Percentiles rank a stretch among this genome's conserved stretches.
phyloP scores from a whole-genome alignment of 441 rosid genomes.

The Arabidopsis hybrid region DNA sequence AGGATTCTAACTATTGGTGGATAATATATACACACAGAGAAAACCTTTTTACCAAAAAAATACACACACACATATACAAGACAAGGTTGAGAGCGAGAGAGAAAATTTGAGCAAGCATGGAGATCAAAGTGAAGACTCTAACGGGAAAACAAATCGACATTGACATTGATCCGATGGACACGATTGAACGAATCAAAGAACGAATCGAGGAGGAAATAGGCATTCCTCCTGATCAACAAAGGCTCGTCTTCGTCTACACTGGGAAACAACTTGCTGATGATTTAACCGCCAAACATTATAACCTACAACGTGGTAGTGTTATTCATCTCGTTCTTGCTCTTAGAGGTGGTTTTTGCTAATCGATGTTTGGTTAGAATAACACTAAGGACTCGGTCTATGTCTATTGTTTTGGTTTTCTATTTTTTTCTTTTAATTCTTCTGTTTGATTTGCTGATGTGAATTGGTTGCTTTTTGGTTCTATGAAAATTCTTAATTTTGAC shows the following conservation, averaged over 20 bases:
- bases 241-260: slow-evolving; percentile 27
- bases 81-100: slow-evolving; percentile 3
- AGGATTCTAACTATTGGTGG: not conserved
- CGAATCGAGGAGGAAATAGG: slow-evolving; percentile 16
- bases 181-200: slow-evolving; percentile 8
- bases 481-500: not conserved
- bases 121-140: slow-evolving; percentile 34
- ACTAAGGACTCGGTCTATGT: not conserved
- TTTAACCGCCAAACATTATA: slow-evolving; percentile 32
- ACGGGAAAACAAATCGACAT: slow-evolving; percentile 8
- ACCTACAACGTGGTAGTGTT: not conserved
- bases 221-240: slow-evolving; percentile 29
- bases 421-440: not conserved
- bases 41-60: too few species aligned
- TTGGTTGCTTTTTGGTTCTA: not conserved
- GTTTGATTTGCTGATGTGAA: not conserved
- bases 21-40: not conserved
- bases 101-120: slow-evolving; percentile 16
- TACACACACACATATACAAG: not conserved
- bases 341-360: slow-evolving; percentile 22
- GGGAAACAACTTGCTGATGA: slow-evolving; percentile 36
- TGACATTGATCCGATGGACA: slow-evolving; percentile 19
- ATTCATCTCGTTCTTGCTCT: slow-evolving; percentile 36
- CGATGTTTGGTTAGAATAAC: not conserved
- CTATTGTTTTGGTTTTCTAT: not conserved